A percentile compares a stretch with the other conserved stretches of the same genome.
phyloP scores from a whole-genome alignment of 352 stramenopile genomes.

The Aphanomyces stellatus region DNA sequence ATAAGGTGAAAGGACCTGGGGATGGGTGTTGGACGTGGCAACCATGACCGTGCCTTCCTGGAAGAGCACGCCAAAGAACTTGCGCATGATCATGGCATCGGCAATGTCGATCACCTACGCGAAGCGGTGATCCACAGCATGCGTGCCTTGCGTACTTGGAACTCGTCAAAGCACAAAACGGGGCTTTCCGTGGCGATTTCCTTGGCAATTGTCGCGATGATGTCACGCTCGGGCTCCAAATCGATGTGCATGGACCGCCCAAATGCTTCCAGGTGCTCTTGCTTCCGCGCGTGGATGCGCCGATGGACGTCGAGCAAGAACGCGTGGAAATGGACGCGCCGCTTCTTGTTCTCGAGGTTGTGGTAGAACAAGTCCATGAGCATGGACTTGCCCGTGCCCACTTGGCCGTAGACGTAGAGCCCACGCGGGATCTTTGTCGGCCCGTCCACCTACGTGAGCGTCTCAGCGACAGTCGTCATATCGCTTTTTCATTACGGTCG shows the following conservation, averaged over 20 bases:
- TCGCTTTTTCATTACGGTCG: not conserved
- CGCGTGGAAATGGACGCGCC: slow-evolving; percentile 94
- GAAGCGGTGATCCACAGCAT: slow-evolving; percentile 47
- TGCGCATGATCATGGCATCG: slow-evolving; percentile 94
- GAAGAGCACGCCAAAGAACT: slow-evolving; percentile 91
- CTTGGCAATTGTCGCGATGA: slow-evolving; percentile 69
- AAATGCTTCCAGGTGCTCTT: slow-evolving; percentile 63
- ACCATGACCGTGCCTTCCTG: slow-evolving; percentile 87
- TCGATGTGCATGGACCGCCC: slow-evolving; percentile 85
- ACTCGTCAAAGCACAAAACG: slow-evolving; percentile 97
- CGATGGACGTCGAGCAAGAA: slow-evolving; percentile 96
- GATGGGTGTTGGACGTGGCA: slow-evolving; percentile 91
- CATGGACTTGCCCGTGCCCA: slow-evolving; percentile 96
- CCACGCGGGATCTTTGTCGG: slow-evolving; percentile 63
- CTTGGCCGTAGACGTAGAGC: slow-evolving; percentile 91
- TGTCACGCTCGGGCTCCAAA: slow-evolving; percentile 54
- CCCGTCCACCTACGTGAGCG: not conserved
- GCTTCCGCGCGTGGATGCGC: slow-evolving; percentile 87
- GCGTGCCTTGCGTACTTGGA: slow-evolving; percentile 67
- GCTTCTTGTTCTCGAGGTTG: slow-evolving; percentile 58
- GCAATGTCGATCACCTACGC: slow-evolving; percentile 90
- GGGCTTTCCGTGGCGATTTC: slow-evolving; percentile 82
- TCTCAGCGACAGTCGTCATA: not conserved
- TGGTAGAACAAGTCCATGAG: slow-evolving; percentile 95
- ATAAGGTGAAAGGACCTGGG: slow-evolving; percentile 27